Base-by-base conservation (phyloP, 2,329 filamentous ascomycete species). In the Talaromyces albobiverticillius region DNA sequence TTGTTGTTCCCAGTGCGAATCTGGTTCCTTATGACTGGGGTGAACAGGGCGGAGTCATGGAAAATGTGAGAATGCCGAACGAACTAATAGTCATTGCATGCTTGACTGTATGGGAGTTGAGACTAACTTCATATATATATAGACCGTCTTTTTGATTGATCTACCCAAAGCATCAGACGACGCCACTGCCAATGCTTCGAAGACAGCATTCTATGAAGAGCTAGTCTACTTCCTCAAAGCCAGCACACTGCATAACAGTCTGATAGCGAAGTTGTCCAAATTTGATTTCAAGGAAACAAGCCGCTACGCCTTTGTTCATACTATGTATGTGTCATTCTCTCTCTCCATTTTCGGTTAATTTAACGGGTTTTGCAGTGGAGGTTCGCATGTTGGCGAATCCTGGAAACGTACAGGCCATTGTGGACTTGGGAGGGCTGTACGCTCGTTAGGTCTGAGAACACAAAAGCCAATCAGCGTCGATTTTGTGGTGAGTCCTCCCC, bases 141-240 rank as follows among this genome's bases (percentile, higher is more conserved):
- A 88, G 85, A 87, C 86, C 62, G 84, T 92, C 7, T 97, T 96
- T 67, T 67, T 97, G n/a, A 92, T 99, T 60, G 94, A 99, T 67
- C 81, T 97, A 8, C 93, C 94, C 5, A 70, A 61, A 56, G 71
- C 60, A 69, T 74, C 64, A 32, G 54, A 52, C 29, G 67, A 57
- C 61, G 42, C 59, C 4, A 43, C 61, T 5, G 42, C 55, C 11
- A 54, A 60, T 2, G 55, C 49, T 58, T 57, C 62, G 9, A 63
- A 70, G 7, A 81, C 82, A 0, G 54, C 66, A 3, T 96, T 96
- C 67, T 83, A 83, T 18, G 79, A 82, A 55, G 87, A 93, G 38
- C 75, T 96, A 23, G 69, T 81, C 20, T 81, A 83, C 63, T 96
- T 94, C 63, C 73, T 95, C 3, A 72, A 76, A 54, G 86, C 85